These are phyloP conservation scores for Solanum paucissectum DNA, from an alignment of 257 asterid genomes.

Conservation along the genomic window DNA sequence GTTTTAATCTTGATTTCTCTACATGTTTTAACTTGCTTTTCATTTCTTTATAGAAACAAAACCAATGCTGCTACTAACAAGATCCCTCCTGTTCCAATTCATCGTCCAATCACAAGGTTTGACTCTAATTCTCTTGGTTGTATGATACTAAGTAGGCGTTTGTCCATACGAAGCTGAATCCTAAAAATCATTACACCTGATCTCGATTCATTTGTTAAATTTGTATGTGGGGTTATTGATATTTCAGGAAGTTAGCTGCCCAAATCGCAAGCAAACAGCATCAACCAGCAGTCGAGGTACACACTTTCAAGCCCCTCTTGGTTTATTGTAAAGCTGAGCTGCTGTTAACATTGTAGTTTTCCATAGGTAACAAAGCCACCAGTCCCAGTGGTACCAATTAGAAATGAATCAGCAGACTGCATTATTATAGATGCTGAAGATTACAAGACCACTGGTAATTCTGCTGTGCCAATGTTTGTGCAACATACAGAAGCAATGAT, in stretches of 20 bases:
- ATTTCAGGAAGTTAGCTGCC: conserved; percentile 46
- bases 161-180: background rate
- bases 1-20: background rate
- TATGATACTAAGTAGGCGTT: background rate
- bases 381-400: conserved; percentile 8
- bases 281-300: conserved; percentile 6
- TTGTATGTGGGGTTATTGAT: background rate
- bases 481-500: conserved; percentile 74
- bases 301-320: background rate
- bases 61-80: conserved; percentile 14
- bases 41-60: conserved; percentile 35
- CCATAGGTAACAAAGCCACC: conserved; percentile 27
- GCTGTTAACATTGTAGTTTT: background rate
- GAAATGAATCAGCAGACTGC: conserved; percentile 23
- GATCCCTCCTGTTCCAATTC: conserved; percentile 34
- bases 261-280: conserved; percentile 43
- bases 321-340: background rate
- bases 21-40: background rate
- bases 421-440: conserved; percentile 35
- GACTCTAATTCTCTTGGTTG: background rate
- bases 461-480: conserved; percentile 57
- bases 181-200: background rate
- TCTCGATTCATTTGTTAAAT: background rate
- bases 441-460: conserved; percentile 8
- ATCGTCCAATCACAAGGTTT: conserved; percentile 78